Evolutionary conservation across 768 basidiomycete species (phyloP).

Genomic region (Rhodotorula babjevae): DNA sequence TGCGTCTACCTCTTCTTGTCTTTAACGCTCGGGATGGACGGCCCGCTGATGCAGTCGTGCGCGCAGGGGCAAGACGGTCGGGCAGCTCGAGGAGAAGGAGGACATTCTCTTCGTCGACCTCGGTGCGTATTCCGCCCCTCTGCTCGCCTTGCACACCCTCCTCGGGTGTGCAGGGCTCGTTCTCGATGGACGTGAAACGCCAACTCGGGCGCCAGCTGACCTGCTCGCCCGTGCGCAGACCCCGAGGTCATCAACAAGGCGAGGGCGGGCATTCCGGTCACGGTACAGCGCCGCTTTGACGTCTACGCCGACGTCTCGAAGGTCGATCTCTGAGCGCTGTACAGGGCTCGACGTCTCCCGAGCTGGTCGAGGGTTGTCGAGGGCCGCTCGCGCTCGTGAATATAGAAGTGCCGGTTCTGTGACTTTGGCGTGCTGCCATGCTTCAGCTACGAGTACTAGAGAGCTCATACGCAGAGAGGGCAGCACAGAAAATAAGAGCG

Average conservation of each 20-base stretch:
- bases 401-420: background rate
- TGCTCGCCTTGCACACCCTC: no score
- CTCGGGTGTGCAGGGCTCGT: no score
- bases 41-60: background rate
- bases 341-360: fast-evolving
- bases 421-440: no score
- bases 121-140: slow-evolving; percentile 61
- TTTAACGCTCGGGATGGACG: background rate
- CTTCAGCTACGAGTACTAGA: no score
- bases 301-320: slow-evolving; percentile 69
- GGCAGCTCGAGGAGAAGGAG: slow-evolving; percentile 70
- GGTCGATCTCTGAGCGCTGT: background rate
- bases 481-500: no score
- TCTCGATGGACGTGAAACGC: no score
- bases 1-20: slow-evolving; percentile 48
- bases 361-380: no score
- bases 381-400: no score
- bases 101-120: slow-evolving; percentile 74
- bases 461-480: background rate
- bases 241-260: slow-evolving; percentile 62
- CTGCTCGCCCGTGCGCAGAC: slow-evolving; percentile 49
- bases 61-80: slow-evolving; percentile 66
- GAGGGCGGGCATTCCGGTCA: slow-evolving; percentile 83
- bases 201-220: no score
- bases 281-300: slow-evolving; percentile 82